These are phyloP conservation scores for Singerocomus inundabilis DNA, from an alignment of 1,284 basidiomycete genomes.

Conservation along the genomic window DNA sequence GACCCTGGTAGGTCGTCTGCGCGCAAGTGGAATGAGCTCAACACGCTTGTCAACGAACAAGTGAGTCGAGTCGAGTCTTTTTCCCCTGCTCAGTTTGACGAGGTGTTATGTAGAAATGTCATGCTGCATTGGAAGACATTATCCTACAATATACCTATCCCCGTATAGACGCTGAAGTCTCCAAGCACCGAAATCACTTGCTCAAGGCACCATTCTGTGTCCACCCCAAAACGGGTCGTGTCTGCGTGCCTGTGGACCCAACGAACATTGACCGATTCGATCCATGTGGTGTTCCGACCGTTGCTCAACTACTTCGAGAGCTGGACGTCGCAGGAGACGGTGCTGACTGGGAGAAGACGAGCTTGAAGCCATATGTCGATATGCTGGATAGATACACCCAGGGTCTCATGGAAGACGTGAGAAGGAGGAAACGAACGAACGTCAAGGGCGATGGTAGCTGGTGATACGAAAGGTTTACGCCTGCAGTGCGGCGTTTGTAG, in stretches of 20 bases:
- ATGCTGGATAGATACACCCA: slow-evolving; percentile 78
- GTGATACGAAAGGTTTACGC: slow-evolving; percentile 17
- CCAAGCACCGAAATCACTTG: slow-evolving; percentile 96
- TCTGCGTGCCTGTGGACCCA: slow-evolving; percentile 93
- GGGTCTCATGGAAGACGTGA: slow-evolving; percentile 58
- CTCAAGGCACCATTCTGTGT: slow-evolving; percentile 97
- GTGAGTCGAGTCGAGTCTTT: slow-evolving; percentile 10
- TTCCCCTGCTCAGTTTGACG: slow-evolving; percentile 5
- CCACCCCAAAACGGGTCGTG: slow-evolving; percentile 93
- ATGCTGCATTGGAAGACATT: slow-evolving; percentile 75
- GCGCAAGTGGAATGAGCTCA: slow-evolving; percentile 78
- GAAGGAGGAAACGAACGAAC: slow-evolving; percentile 47
- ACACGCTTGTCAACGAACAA: slow-evolving; percentile 31
- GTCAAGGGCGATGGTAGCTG: slow-evolving; percentile 24
- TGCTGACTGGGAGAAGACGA: slow-evolving; percentile 70
- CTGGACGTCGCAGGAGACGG: slow-evolving; percentile 54
- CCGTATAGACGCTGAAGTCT: slow-evolving; percentile 94
- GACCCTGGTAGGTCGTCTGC: slow-evolving; percentile 54
- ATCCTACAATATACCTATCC: slow-evolving; percentile 96
- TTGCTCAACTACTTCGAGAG: slow-evolving; percentile 79
- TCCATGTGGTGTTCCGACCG: slow-evolving; percentile 84
- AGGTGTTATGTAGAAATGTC: slow-evolving; percentile 30
- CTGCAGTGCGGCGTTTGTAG: no score
- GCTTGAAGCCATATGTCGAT: slow-evolving; percentile 86
- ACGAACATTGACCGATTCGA: slow-evolving; percentile 79